Conservation (phyloP, 148 eudicot genomes). For the Persicaria tinctoria region DNA sequence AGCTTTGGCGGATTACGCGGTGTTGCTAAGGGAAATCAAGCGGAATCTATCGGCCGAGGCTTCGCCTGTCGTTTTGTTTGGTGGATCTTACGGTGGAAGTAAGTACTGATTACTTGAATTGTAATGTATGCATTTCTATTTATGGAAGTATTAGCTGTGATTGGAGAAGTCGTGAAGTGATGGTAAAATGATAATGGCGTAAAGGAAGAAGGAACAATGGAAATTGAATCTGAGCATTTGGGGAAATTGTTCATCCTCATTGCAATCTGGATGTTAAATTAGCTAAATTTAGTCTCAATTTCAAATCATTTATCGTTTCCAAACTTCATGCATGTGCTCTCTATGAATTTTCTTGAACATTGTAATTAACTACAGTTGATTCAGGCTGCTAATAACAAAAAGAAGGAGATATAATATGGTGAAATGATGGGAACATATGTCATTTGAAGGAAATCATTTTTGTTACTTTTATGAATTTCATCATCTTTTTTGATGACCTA, state of each 20-base stretch:
- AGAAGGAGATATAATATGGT: neutral
- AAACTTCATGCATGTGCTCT: neutral
- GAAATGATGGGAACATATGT: neutral
- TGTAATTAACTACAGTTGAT: neutral
- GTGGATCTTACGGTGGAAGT: conserved; percentile 99
- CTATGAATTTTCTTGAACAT: neutral
- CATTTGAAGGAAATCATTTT: neutral
- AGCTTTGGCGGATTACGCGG: conserved; percentile 85
- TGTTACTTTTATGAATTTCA: neutral
- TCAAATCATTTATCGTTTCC: neutral
- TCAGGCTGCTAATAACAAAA: neutral
- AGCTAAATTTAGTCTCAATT: neutral
- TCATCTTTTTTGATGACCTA: neutral
- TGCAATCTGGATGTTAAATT: neutral
- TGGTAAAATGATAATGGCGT: neutral
- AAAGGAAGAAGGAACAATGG: neutral
- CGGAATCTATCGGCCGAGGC: conserved; percentile 74
- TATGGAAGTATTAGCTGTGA: neutral
- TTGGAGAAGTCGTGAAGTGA: neutral
- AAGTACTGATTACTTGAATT: conserved; percentile 17
- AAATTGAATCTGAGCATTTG: neutral
- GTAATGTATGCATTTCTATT: neutral
- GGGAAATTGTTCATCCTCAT: neutral
- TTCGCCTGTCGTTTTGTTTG: conserved; percentile 86
- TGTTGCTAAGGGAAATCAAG: conserved; percentile 61